These are phyloP conservation scores for Spathaspora jeffriesii DNA, from an alignment of 1,139 yeast genomes.

Conservation along the genomic window DNA sequence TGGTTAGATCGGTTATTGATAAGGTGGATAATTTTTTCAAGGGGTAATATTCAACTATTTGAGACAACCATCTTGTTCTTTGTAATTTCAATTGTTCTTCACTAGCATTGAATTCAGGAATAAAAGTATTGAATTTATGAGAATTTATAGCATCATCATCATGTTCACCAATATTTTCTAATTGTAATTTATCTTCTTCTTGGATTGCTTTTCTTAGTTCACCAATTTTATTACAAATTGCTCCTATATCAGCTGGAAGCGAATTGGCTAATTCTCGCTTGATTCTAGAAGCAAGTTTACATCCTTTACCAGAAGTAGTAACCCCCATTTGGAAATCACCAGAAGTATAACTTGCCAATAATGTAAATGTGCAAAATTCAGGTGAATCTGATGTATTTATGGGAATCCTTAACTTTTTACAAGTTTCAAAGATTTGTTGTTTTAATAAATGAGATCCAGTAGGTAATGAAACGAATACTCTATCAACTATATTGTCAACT, in stretches of 20 bases:
- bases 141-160: constrained; percentile 74
- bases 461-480: constrained; percentile 65
- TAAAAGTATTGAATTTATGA: constrained; percentile 58
- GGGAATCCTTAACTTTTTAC: constrained; percentile 71
- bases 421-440: constrained; percentile 43
- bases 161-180: constrained; percentile 47
- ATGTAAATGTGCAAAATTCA: constrained; percentile 70
- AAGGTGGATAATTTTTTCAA: constrained; percentile 59
- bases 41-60: constrained; percentile 91
- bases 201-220: constrained; percentile 58
- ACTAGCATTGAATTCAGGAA: constrained; percentile 59
- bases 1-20: constrained; percentile 56
- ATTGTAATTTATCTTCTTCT: constrained; percentile 46
- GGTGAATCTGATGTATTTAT: constrained; percentile 78
- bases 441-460: constrained; percentile 26
- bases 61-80: constrained; percentile 84
- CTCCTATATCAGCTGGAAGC: constrained; percentile 71
- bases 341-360: constrained; percentile 68
- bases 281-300: constrained; percentile 79
- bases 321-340: constrained; percentile 85
- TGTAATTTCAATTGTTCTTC: constrained; percentile 54
- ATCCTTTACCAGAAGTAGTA: constrained; percentile 88
- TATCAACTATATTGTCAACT: constrained; percentile 67
- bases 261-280: constrained; percentile 69
- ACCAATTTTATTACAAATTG: constrained; percentile 71